Conservation (phyloP, 441 rosid species). For the Adansonia rubrostipa region DNA sequence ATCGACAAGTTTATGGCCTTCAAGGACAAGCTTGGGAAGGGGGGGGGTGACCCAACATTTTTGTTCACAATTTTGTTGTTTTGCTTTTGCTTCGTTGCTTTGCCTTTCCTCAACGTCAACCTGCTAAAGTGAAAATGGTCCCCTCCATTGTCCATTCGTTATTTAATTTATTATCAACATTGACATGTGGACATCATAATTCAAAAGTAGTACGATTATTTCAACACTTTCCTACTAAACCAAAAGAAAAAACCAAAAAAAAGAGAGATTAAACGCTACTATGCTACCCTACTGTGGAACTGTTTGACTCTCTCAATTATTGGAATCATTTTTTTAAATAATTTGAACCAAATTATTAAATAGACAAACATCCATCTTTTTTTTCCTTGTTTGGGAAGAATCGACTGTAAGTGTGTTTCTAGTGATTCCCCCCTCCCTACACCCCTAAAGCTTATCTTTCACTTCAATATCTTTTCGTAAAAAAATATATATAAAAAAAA, state of each 20-base stretch:
- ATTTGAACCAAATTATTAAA: neutral
- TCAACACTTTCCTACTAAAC: slow-evolving; percentile 2
- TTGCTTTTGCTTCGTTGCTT: slow-evolving; percentile 23
- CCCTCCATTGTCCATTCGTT: slow-evolving; percentile 21
- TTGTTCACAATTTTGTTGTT: slow-evolving; percentile 26
- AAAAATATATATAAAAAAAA: no score
- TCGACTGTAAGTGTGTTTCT: neutral
- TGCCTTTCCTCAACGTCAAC: slow-evolving; percentile 57
- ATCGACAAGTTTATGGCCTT: slow-evolving; percentile 30
- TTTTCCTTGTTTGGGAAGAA: neutral
- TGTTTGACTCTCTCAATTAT: slow-evolving; percentile 2
- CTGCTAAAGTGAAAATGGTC: slow-evolving; percentile 30
- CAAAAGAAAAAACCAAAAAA: neutral
- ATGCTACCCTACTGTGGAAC: neutral
- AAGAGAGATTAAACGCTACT: neutral
- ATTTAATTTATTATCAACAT: slow-evolving; percentile 12
- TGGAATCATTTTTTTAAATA: neutral
- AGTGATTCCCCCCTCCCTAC: no score
- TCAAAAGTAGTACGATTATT: neutral
- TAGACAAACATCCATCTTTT: neutral
- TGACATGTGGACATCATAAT: neutral
- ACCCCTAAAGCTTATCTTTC: no score
- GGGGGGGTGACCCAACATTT: slow-evolving; percentile 22
- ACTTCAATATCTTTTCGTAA: no score
- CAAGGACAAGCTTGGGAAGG: neutral